Conservation (phyloP, 1,284 basidiomycete genomes). For the Irpex sp. region DNA sequence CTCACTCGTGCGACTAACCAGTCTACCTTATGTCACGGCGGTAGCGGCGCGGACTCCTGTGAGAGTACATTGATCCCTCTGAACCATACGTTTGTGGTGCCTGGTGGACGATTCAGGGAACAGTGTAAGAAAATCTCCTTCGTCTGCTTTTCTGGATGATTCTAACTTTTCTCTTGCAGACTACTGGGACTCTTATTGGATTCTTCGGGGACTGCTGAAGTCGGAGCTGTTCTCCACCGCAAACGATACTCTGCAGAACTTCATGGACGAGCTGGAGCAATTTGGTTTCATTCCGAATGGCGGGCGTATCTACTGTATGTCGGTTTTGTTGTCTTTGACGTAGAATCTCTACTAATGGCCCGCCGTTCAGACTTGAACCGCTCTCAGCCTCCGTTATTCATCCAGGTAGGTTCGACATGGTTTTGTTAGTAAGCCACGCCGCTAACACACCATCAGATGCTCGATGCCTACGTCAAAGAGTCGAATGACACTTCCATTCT, state of each 20-base stretch:
- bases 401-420: conserved; percentile 20
- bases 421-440: background rate
- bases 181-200: conserved; percentile 89
- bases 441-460: conserved; percentile 44
- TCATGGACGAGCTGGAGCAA: conserved; percentile 85
- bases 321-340: background rate
- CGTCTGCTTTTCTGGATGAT: background rate
- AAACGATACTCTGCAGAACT: conserved; percentile 81
- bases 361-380: conserved; percentile 67
- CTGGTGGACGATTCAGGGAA: conserved; percentile 75
- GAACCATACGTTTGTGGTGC: conserved; percentile 88
- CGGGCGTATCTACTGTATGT: conserved; percentile 74
- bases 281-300: conserved; percentile 93
- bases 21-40: conserved; percentile 56
- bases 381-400: conserved; percentile 87
- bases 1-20: conserved; percentile 76
- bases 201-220: conserved; percentile 78
- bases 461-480: conserved; percentile 57
- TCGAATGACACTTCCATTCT: conserved; percentile 64
- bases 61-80: conserved; percentile 85
- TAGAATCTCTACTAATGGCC: background rate
- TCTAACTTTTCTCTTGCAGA: conserved; percentile 31
- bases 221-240: conserved; percentile 74
- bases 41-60: conserved; percentile 50
- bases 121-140: conserved; percentile 46